Base-by-base conservation (phyloP, 2,329 filamentous ascomycete genomes). In the Incumbomyces lentus region DNA sequence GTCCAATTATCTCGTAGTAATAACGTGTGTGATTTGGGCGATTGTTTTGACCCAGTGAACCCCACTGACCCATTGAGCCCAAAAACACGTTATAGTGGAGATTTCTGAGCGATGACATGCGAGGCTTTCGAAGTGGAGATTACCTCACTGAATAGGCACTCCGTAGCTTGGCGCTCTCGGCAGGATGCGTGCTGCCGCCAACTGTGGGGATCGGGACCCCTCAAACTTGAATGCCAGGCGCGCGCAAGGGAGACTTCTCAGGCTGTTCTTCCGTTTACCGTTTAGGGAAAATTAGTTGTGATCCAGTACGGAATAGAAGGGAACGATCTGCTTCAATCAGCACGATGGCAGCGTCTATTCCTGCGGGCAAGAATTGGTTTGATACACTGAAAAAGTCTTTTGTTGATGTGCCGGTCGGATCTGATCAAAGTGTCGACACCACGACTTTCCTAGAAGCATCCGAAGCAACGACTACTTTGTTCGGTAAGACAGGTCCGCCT, bases 371-470 rank as follows among this genome's bases (percentile, higher is more conserved):
- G 59, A 95, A 88, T 59, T 88, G 89, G 72, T 83, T 96, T 68
- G 81, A 93, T 64, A 85, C 81, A 58, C 75, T 93, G 67, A 84
- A 85, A 72, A 76, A 76, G 64, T 90, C 84, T 59, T 98, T 95
- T 71, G 74, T 76, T 54, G 79, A 90, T 58, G 90, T 96, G 46
- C 81, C 85, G 12, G 68, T 95, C 58, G 78, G 87, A 59, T 82
- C 85, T 57, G 81, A 80, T 68, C 83, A 87, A 70, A 84, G 81
- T 51, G 81, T 96, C 60, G 70, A 79, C 46, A 96, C 92, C 39
- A 78, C 77, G 48, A 80, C 93, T 64, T 98, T 96, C 68, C 82
- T 96, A 54, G 85, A 94, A 55, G 92, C 92, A 48, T 78, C 87
- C 44, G 88, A 95, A 75, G 81, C 85, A 47, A 70, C 96, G 64